Evolutionary conservation across 2,329 filamentous ascomycete species (phyloP).

Genomic region (Ceratocystis albifundus): DNA sequence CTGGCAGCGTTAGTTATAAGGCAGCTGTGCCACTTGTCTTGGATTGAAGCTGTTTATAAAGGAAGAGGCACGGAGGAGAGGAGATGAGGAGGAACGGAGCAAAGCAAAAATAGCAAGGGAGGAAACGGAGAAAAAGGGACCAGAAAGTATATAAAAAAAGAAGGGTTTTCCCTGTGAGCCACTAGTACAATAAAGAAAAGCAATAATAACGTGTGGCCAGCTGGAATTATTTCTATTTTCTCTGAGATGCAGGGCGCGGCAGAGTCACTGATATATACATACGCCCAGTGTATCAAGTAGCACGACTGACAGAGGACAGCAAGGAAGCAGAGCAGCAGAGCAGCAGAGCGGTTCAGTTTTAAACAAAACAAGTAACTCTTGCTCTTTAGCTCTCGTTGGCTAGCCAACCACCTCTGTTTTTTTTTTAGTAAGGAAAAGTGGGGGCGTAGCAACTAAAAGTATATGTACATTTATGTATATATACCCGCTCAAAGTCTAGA

Average conservation of each 20-base stretch:
- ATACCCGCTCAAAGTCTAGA: not conserved
- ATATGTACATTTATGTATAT: too few species aligned
- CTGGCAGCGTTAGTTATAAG: not conserved
- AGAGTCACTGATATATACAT: too few species aligned
- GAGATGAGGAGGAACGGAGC: not conserved
- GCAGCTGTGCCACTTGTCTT: slow-evolving; percentile 3
- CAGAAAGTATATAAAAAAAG: not conserved
- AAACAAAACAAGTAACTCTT: not conserved
- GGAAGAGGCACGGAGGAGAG: not conserved
- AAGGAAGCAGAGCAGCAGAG: too few species aligned
- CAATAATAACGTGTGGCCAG: too few species aligned
- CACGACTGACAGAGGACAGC: too few species aligned
- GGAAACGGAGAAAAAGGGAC: not conserved
- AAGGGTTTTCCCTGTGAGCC: not conserved
- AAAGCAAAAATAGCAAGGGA: not conserved
- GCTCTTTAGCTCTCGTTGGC: not conserved
- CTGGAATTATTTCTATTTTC: too few species aligned
- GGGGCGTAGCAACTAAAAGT: not conserved
- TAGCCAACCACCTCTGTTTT: slow-evolving; percentile 15
- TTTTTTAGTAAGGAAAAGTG: not conserved
- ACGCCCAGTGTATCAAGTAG: too few species aligned
- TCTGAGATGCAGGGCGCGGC: too few species aligned
- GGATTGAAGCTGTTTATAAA: not conserved
- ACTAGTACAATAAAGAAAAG: too few species aligned
- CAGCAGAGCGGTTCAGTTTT: too few species aligned